Conservation (phyloP, 306 rosid genomes). For the Medicago lupulina region DNA sequence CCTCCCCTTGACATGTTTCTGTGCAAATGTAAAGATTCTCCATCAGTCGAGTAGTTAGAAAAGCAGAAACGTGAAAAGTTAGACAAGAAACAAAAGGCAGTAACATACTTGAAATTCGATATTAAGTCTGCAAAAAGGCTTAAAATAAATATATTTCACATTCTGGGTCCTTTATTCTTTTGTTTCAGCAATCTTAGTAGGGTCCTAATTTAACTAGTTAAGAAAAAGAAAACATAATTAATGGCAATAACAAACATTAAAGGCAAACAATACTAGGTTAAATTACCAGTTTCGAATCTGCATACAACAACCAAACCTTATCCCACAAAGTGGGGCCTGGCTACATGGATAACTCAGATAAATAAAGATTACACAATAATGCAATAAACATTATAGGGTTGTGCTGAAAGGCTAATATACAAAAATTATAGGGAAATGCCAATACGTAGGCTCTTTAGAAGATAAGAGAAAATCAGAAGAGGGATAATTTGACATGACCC, state of each 20-base stretch:
- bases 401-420: background rate
- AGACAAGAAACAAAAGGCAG: constrained; percentile 9
- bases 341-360: background rate
- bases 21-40: constrained; percentile 45
- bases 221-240: constrained; percentile 1
- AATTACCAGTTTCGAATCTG: background rate
- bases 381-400: background rate
- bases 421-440: background rate
- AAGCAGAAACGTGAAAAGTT: background rate
- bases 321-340: too few relatives aligned
- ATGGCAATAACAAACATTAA: background rate
- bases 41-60: constrained; percentile 37
- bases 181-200: background rate
- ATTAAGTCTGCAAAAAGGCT: too few relatives aligned
- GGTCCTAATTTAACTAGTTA: background rate
- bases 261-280: constrained; percentile 11
- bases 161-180: too few relatives aligned
- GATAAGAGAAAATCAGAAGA: constrained; percentile 23
- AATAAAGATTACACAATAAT: constrained; percentile 24
- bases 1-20: constrained; percentile 87
- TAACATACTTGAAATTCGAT: constrained; percentile 11
- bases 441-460: background rate
- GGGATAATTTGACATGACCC: background rate
- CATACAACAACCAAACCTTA: too few relatives aligned
- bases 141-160: too few relatives aligned